Base-by-base conservation (phyloP, 2,329 filamentous ascomycete species). In the Diaporthe vexans region DNA sequence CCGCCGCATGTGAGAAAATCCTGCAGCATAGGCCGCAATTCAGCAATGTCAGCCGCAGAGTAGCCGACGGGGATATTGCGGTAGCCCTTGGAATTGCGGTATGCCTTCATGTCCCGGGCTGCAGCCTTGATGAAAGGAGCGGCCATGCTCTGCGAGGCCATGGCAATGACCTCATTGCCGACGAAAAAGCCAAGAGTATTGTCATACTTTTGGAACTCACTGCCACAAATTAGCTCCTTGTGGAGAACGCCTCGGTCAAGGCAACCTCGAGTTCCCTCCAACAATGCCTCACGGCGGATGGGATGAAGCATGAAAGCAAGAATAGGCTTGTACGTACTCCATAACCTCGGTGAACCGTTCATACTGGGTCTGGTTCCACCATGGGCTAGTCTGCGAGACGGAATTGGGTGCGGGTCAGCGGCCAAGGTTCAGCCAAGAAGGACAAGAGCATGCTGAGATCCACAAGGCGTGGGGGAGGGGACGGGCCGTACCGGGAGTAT, bases 81-180 rank as follows among this genome's bases (percentile, higher is more conserved):
- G 84, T 97, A 97, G 13, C 89, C 89, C 85, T 95, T 94, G 71
- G 86, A 85, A 79, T 94, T 89, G 74, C 94, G 90, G 84, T 97
- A 95, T 9, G 91, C 91, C 85, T 97, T 97, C 86, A 97, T 88
- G 82, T 97, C 95, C 76, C 93, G 91, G 59, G 91, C 90, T 37
- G 94, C 94, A 67, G 94, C 93, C 83, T 97, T 95, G 84, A 97
- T 91, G 81, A 92, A 97, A 3, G 95, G 94, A 11, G 94, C 94
- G 43, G 93, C 93, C 35, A 84, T 80, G 52, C 89, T 91, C 79
- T 91, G 87, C 76, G 87, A 86, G 75, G 85, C 84, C 59, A 85
- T 86, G 54, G 92, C 93, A 79, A 97, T 91, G 75, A 97, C 93
- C 82, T 98, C 95, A 80, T 98, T 98, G 77, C 95, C 95, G 74